phyloP scores from a whole-genome alignment of 2,329 filamentous ascomycete genomes.

The Exserohilum rostratum region DNA sequence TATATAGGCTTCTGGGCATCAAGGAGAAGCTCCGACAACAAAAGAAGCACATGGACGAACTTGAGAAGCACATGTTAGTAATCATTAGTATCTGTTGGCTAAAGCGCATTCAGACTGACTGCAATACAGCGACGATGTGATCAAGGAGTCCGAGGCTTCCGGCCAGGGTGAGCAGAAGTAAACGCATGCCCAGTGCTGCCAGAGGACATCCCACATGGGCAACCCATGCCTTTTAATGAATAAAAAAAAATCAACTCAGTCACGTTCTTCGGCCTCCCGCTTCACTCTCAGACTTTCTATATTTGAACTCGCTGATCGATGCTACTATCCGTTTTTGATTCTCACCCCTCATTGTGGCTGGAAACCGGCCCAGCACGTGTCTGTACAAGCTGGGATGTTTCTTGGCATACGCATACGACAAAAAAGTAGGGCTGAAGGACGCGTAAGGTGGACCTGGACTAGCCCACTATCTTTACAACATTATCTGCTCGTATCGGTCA shows the following conservation, averaged over 20 bases:
- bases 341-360: neutral
- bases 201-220: neutral
- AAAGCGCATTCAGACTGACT: conserved; percentile 18
- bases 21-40: conserved; percentile 74
- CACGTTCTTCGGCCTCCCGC: neutral
- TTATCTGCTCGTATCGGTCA: neutral
- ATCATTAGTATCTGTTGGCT: neutral
- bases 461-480: neutral
- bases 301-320: neutral
- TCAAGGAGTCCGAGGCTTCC: conserved; percentile 65
- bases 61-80: conserved; percentile 83
- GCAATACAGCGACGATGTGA: conserved; percentile 73
- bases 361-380: neutral
- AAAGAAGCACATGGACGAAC: conserved; percentile 80
- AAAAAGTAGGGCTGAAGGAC: neutral
- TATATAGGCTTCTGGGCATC: conserved; percentile 68
- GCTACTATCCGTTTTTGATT: neutral
- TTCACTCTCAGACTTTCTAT: neutral
- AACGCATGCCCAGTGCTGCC: conserved; percentile 8
- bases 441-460: neutral
- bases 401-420: neutral
- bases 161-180: conserved; percentile 68
- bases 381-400: neutral
- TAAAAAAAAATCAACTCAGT: conserved; percentile 7
- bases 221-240: conserved; percentile 4